Evolutionary conservation across 192 early-diverging fungal genomes (phyloP), one percentile per base, ranked within the genome.

Genomic region (Podila horticola): DNA sequence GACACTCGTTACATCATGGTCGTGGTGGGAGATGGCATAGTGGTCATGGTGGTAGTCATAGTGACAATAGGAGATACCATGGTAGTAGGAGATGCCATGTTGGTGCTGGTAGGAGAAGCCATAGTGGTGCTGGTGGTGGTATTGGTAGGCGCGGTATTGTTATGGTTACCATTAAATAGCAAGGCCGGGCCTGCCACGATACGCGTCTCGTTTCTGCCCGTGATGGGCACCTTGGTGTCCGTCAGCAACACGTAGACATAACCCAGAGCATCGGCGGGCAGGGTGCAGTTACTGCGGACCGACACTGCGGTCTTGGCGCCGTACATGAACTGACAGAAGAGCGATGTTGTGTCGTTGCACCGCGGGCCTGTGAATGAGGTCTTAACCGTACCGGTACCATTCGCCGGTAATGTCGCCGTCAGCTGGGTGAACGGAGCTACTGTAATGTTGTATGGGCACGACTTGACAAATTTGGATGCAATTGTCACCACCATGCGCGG

Each of bases 161-260:
- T 41, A 11, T 58, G 73, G n/a, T 30, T 34, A 31, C 52, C 62
- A 33, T 62, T 72, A 55, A 76, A 76, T 29, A 76, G 48, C 55
- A 71, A 22, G 8, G 74, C 63, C 12, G 74, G 74, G n/a, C 74
- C 74, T 20, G 74, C 74, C 12, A 76, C 28, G 51, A 76, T 61
- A 4, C 50, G 49, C 13, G 55, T 66, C 6, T 70, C 31, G 24
- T 29, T 51, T 33, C 8, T 38, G n/a, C 30, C 3, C 30, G 33
- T 60, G 48, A 76, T 26, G 3, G 74, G 63, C 24, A 31, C 55
- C 6, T 29, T 55, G 64, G 12, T 19, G 57, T 50, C 33, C 7
- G 74, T 77, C 48, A 77, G 19, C 0, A 71, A 1, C 31, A 77
- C 64, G 36, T 41, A 77, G 20, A 71, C 49, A 58, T 77, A 77